A percentile compares a stretch with the other conserved stretches of the same genome.
These are phyloP conservation scores for Aechmea fasciata DNA, from an alignment of 176 grass and related monocot species.

Conservation along the genomic window DNA sequence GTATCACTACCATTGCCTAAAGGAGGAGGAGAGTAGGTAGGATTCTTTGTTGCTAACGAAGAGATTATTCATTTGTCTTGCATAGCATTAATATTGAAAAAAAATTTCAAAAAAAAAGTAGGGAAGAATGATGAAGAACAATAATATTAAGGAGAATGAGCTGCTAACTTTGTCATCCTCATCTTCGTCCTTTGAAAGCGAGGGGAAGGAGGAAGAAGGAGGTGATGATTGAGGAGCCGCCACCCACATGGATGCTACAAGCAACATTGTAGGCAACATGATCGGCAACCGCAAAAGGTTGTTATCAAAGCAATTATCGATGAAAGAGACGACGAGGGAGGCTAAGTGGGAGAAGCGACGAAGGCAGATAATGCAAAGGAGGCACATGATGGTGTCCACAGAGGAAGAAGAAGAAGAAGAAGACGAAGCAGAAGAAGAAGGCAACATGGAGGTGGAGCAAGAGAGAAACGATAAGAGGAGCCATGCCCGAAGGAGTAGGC, in stretches of 20 bases:
- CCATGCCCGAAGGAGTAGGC: neutral
- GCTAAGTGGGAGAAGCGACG: constrained; percentile 46
- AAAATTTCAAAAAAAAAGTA: too few species aligned
- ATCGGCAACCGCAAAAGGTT: constrained; percentile 17
- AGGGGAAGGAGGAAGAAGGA: constrained; percentile 20
- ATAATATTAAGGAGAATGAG: neutral
- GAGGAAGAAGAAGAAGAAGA: constrained; percentile 6
- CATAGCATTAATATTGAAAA: too few species aligned
- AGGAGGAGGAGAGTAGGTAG: constrained; percentile 7
- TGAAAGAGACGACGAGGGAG: constrained; percentile 48
- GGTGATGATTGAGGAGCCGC: neutral
- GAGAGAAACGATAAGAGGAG: neutral
- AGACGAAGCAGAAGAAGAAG: neutral
- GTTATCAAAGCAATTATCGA: constrained; percentile 38
- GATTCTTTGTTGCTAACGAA: neutral
- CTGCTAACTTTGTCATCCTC: neutral
- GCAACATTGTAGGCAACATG: neutral
- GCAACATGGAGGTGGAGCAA: neutral
- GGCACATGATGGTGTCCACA: neutral
- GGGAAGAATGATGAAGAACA: constrained; percentile 9
- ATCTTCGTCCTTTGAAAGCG: constrained; percentile 23
- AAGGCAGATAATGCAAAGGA: constrained; percentile 30
- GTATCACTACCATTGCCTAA: too few species aligned
- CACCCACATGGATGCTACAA: neutral
- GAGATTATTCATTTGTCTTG: too few species aligned